phyloP scores from a whole-genome alignment of 176 grass and related monocot species.

The Leersia perrieri region DNA sequence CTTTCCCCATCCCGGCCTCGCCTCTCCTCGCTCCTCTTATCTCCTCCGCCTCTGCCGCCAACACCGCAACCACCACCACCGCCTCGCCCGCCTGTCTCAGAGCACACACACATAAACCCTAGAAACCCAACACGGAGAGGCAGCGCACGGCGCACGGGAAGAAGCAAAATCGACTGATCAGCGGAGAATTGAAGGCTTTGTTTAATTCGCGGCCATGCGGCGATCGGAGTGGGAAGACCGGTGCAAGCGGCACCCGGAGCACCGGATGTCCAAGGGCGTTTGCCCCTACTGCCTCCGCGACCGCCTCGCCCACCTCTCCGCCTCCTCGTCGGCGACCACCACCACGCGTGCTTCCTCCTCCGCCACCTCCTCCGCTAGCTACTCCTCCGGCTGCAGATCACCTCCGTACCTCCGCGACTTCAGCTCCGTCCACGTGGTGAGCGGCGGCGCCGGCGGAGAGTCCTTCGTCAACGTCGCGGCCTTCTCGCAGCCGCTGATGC shows the following conservation, averaged over 20 bases:
- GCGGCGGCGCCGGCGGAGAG: not conserved
- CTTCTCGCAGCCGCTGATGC: constrained; percentile 45
- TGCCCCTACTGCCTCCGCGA: constrained; percentile 88
- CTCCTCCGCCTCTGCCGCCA: constrained; percentile 4
- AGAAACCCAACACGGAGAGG: not conserved
- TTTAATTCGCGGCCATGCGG: constrained; percentile 28
- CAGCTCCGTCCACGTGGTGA: constrained; percentile 23
- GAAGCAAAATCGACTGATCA: not conserved
- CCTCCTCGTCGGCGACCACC: constrained; percentile 56
- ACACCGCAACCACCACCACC: constrained; percentile 10
- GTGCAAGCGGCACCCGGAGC: constrained; percentile 82
- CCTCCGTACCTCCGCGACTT: constrained; percentile 27
- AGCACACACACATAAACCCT: not conserved
- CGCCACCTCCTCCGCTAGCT: constrained; percentile 4
- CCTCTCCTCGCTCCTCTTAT: not conserved
- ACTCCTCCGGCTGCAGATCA: constrained; percentile 36
- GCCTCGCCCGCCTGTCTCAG: not conserved
- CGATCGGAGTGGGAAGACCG: constrained; percentile 72
- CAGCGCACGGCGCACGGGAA: not conserved
- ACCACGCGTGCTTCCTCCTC: constrained; percentile 57
- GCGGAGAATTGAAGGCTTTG: not conserved
- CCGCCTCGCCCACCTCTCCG: constrained; percentile 70
- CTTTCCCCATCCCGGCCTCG: not conserved
- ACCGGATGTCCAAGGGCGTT: constrained; percentile 74
- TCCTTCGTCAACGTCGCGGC: constrained; percentile 33